A percentile compares a stretch with the other conserved stretches of the same genome.
Conservation (phyloP, 176 grass and related monocot species). For the Tuctoria greenei region DNA sequence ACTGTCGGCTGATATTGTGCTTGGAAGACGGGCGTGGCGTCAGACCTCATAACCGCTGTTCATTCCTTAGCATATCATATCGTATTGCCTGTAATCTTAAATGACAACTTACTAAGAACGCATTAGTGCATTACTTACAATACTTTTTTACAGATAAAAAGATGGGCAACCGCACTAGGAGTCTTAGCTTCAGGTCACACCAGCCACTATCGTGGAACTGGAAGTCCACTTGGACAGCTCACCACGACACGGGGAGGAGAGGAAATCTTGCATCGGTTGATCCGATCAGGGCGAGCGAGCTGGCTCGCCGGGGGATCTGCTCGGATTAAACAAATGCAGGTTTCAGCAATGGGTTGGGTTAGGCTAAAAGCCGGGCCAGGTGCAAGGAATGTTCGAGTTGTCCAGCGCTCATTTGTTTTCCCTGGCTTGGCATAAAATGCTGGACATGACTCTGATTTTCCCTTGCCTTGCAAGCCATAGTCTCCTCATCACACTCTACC, state of each 20-base stretch:
- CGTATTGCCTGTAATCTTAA: not conserved
- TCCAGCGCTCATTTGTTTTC: not conserved
- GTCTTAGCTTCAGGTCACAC: conserved; percentile 42
- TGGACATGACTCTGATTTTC: not conserved
- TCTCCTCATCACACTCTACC: not conserved
- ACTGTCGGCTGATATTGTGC: too few relatives aligned
- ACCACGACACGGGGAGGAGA: not conserved
- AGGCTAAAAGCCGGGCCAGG: conserved; percentile 37
- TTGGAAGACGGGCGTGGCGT: conserved; percentile 4
- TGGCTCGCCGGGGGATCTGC: not conserved
- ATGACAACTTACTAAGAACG: not conserved
- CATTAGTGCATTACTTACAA: not conserved
- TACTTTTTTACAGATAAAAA: not conserved
- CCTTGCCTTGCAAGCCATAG: not conserved
- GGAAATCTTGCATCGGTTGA: conserved; percentile 20
- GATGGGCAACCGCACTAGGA: not conserved
- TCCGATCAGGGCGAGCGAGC: conserved; percentile 25
- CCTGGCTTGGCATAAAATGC: not conserved
- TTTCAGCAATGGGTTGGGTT: conserved; percentile 42
- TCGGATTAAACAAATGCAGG: conserved; percentile 18
- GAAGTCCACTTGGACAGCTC: conserved; percentile 54
- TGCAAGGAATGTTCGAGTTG: conserved; percentile 45
- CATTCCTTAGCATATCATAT: not conserved
- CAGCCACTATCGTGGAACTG: not conserved
- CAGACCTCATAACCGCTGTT: conserved; percentile 20